Percentiles rank a stretch among this genome's conserved stretches.
Evolutionary conservation across 1,139 yeast species (phyloP).

Genomic region (Kurtzmaniella quercitrusa): DNA sequence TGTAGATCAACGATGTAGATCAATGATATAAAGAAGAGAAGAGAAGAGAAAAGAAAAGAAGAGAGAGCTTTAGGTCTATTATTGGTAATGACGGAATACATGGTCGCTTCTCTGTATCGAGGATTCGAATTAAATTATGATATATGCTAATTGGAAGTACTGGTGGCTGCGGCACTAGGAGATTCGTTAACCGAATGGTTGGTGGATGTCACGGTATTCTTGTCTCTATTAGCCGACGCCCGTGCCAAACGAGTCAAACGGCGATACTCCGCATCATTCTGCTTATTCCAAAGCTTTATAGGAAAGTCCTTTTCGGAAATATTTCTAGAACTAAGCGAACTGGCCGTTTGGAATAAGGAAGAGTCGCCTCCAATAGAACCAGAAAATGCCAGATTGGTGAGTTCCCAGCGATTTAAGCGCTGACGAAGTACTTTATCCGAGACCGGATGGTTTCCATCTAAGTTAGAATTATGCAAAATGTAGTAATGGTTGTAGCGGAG

Average conservation of each 20-base stretch:
- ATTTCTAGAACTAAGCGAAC: conserved; percentile 20
- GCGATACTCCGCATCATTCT: conserved; percentile 49
- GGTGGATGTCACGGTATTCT: no score
- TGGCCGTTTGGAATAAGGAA: conserved; percentile 22
- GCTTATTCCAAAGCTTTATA: conserved; percentile 46
- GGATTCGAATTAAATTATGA: no score
- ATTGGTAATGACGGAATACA: background rate
- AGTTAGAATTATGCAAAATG: conserved; percentile 76
- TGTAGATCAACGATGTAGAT: no score
- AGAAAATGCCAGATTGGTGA: conserved; percentile 34
- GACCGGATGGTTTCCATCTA: conserved; percentile 70
- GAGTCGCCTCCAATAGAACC: conserved; percentile 11
- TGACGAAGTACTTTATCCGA: conserved; percentile 50
- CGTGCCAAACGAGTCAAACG: conserved; percentile 50
- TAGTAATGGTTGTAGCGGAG: conserved; percentile 75
- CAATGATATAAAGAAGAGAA: no score
- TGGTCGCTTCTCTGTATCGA: background rate
- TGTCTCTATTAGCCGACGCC: conserved; percentile 18
- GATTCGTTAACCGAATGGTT: no score
- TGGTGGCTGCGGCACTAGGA: no score
- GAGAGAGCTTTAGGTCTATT: no score
- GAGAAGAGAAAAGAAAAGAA: no score
- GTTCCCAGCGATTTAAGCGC: conserved; percentile 67
- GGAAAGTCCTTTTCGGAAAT: conserved; percentile 38
- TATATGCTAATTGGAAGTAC: no score